Conservation (phyloP, 495 filamentous ascomycete species). For the Xylaria nigripes region DNA sequence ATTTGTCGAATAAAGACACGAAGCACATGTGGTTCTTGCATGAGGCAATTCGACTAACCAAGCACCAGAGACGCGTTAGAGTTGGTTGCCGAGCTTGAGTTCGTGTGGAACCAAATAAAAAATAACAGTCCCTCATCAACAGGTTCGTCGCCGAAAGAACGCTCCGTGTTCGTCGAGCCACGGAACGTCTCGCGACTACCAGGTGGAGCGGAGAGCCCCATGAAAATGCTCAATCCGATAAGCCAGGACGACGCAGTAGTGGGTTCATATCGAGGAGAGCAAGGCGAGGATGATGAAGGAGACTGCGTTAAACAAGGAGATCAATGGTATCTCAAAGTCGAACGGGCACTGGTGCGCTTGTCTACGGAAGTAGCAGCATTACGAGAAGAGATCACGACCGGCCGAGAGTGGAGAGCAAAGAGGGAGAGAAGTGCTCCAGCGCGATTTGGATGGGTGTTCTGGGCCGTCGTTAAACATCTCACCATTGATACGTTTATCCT, state of each 20-base stretch:
- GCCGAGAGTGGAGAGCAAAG: constrained; percentile 45
- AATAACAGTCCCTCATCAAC: constrained; percentile 62
- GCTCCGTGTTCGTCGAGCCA: constrained; percentile 25
- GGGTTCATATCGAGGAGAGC: constrained; percentile 28
- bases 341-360: constrained; percentile 80
- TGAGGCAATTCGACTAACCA: background rate
- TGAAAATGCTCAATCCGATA: constrained; percentile 71
- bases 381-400: constrained; percentile 77
- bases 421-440: constrained; percentile 50
- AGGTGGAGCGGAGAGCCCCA: constrained; percentile 44
- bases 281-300: constrained; percentile 33
- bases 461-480: constrained; percentile 63
- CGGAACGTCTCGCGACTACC: constrained; percentile 35
- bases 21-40: background rate
- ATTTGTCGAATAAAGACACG: constrained; percentile 3
- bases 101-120: constrained; percentile 97
- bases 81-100: constrained; percentile 89
- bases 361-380: constrained; percentile 91
- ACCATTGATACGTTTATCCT: constrained; percentile 63
- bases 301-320: constrained; percentile 37
- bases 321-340: constrained; percentile 75
- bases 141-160: constrained; percentile 40
- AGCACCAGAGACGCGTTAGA: constrained; percentile 61
- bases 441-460: constrained; percentile 68
- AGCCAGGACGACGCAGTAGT: constrained; percentile 71